Conservation (phyloP, 306 rosid species). For the Trichosanthes cucumerina region DNA sequence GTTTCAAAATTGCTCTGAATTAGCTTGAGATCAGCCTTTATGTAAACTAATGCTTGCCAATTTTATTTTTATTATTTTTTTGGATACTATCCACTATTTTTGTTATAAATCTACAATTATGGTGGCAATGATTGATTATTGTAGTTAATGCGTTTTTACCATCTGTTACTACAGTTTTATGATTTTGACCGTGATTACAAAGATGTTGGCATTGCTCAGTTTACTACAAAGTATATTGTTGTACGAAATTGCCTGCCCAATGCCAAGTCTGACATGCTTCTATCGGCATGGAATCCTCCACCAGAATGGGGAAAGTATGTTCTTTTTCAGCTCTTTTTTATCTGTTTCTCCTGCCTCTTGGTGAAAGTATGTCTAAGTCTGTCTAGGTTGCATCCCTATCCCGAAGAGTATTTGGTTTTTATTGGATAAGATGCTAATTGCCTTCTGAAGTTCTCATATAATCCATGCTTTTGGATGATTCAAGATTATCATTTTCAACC, state of each 20-base stretch:
- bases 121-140: background rate
- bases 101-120: conserved; percentile 7
- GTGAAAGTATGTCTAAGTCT: conserved; percentile 9
- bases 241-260: conserved; percentile 80
- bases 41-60: background rate
- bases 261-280: conserved; percentile 94
- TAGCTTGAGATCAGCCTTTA: background rate
- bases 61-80: background rate
- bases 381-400: background rate
- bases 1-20: background rate
- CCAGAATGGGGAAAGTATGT: conserved; percentile 88
- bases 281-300: conserved; percentile 97
- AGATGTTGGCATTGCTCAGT: conserved; percentile 89
- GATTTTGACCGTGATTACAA: conserved; percentile 98
- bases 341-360: conserved; percentile 7
- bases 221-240: conserved; percentile 85
- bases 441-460: background rate
- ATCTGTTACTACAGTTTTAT: conserved; percentile 41
- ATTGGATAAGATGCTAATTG: background rate
- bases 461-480: background rate
- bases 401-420: background rate
- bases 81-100: background rate
- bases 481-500: conserved; percentile 6
- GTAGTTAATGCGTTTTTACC: background rate
- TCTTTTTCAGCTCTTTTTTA: conserved; percentile 8